Base-by-base conservation (phyloP, 2,329 filamentous ascomycete genomes). In the Phyllosticta paracitricarpa region DNA sequence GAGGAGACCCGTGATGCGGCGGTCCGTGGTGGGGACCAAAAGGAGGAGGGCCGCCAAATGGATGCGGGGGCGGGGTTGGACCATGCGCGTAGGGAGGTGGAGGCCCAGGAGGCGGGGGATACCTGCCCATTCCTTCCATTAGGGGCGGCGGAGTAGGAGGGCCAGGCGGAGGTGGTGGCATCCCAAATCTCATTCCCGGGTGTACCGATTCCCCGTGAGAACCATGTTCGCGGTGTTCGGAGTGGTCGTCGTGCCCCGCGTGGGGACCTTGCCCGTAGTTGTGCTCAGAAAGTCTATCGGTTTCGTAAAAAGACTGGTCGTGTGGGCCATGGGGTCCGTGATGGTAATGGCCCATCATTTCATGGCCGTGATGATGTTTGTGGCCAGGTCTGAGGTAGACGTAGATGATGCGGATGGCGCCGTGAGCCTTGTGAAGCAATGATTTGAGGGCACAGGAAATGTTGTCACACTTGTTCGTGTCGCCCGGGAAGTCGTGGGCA, bases 381-480 rank as follows among this genome's bases (percentile, higher is more conserved):
- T 66, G 64, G n/a, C 59, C 62, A n/a, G 68, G 66, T 24, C 68
- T 66, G 57, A 73, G 66, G 17, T 65, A 66, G 30, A 73, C 59
- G 61, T 68, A 71, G 22, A 71, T 64, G 24, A 72, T 61, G 51
- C 63, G 66, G 66, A 70, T 72, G 54, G 69, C 71, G 56, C 70
- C 68, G 61, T 73, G 69, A 22, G 72, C 72, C 64, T 72, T 72
- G 56, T 69, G 62, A n/a, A 68, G 68, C 53, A 75, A 68, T 22
- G 74, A 71, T 62, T 75, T 73, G 56, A 78, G 64, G 54, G 77
- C 70, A 63, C 77, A 79, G 22, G 71, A 66, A 57, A 79, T 64
- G 61, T 72, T 73, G 62, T 78, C 72, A 64, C 78, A 80, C 55
- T 76, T 67, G 61, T 71, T 66, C 12, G 79, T 64, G 19, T 78